Conservation (phyloP, 2,329 filamentous ascomycete species). For the Coniochaeta prunicola region DNA sequence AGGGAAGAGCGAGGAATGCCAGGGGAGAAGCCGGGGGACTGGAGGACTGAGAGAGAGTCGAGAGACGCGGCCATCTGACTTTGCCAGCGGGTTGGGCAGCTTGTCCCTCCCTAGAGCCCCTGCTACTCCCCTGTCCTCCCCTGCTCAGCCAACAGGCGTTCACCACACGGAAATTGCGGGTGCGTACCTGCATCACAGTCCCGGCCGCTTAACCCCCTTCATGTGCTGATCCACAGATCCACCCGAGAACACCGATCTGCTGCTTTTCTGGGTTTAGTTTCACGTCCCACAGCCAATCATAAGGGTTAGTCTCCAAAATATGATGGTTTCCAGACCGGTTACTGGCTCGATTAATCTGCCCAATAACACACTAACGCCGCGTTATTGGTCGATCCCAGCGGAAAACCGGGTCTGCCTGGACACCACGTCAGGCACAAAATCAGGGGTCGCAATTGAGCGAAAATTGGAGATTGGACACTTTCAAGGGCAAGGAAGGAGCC, state of each 20-base stretch:
- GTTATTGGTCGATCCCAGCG: background rate
- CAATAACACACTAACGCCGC: background rate
- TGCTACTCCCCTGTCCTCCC: background rate
- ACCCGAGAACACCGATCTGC: background rate
- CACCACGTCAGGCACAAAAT: background rate
- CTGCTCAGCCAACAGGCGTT: background rate
- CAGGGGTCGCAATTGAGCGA: background rate
- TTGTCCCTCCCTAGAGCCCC: background rate
- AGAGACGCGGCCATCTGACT: background rate
- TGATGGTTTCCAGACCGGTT: background rate
- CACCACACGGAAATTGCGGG: background rate
- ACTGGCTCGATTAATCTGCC: background rate
- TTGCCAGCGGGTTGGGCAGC: background rate
- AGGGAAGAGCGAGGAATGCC: conserved; percentile 1
- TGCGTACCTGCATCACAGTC: background rate
- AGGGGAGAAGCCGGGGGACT: background rate
- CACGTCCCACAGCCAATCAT: background rate
- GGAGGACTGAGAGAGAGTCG: background rate
- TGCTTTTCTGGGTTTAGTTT: background rate
- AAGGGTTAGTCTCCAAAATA: background rate
- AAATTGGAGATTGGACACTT: background rate
- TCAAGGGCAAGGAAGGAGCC: too few species aligned
- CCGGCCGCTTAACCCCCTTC: background rate
- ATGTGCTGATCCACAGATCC: background rate
- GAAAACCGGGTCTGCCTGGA: background rate